Evolutionary conservation across 805 yeast species (phyloP).

Genomic region (Saturnispora sekii): DNA sequence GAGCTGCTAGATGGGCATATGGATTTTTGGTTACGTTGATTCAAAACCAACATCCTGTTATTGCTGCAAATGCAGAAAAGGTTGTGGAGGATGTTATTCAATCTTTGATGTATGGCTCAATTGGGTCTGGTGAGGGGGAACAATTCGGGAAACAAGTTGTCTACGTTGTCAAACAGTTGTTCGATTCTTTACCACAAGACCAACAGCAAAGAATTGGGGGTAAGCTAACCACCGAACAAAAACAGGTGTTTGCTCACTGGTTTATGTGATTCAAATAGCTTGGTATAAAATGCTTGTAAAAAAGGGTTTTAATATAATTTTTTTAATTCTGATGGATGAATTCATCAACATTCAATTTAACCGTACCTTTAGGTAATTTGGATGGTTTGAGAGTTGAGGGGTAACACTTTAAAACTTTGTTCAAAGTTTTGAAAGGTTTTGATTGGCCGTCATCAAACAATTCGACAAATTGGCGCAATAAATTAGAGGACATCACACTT

Average conservation of each 20-base stretch:
- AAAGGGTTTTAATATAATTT: neutral
- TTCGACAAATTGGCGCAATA: conserved; percentile 26
- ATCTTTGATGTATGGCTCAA: conserved; percentile 59
- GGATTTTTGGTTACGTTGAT: conserved; percentile 65
- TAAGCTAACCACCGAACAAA: conserved; percentile 51
- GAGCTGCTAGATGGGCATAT: conserved; percentile 81
- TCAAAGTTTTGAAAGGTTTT: conserved; percentile 20
- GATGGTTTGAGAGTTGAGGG: conserved; percentile 29
- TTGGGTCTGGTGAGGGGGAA: conserved; percentile 47
- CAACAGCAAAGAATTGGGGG: conserved; percentile 58
- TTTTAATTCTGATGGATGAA: neutral
- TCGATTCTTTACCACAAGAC: conserved; percentile 56
- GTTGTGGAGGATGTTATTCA: conserved; percentile 63
- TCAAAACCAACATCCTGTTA: conserved; percentile 52
- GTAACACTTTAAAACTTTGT: conserved; percentile 20
- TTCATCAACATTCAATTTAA: conserved; percentile 16
- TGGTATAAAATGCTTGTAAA: neutral
- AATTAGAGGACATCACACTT: conserved; percentile 21
- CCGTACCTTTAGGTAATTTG: conserved; percentile 23
- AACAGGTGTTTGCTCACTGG: conserved; percentile 37
- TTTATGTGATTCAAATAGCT: conserved; percentile 13
- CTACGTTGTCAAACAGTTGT: conserved; percentile 49
- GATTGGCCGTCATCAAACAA: conserved; percentile 27
- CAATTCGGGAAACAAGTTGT: conserved; percentile 48
- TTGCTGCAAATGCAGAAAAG: conserved; percentile 42